Evolutionary conservation across 345 rosid genomes (phyloP), one percentile per base, ranked within the genome.

Genomic region (Rhizophora apiculata): DNA sequence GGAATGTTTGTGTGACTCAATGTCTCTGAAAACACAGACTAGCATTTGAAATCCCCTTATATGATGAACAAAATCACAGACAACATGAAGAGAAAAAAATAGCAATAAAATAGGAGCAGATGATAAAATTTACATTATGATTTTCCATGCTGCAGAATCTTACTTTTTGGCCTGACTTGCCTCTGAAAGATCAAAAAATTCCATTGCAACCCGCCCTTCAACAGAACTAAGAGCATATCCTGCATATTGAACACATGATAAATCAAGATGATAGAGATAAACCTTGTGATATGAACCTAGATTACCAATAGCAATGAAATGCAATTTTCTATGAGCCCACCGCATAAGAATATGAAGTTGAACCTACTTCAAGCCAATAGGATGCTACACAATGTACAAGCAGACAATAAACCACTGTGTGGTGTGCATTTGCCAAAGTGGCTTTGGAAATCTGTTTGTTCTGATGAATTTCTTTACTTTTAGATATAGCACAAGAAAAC

Each of bases 131-230:
- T 7, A 55, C 26, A 34, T 29, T 32, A 21, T 52, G 53, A 27
- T 46, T 48, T 21, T 24, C 18, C 36, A 67, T 7, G 46, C 55
- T 10, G 26, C n/a, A 59, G 19, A 31, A 56, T 2, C 83, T 26
- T 87, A 91, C 98, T 89, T 94, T 91, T 94, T 94, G 69, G 96
- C 87, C 78, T 94, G 98, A 81, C 89, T 89, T 61, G 96, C 84
- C 69, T 94, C 98, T 46, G 98, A 87, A 55, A 82, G 93, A 83
- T 91, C 97, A 72, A 94, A 94, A 69, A 89, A 91, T 73, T 91
- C 98, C 98, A 94, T 94, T n/a, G 98, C 89, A 57, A 94, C 96
- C 72, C 98, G 82, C 56, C 98, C 97, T 77, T 94, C 97, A 68
- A 94, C 97, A 55, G 96, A 94, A 78, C 97, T 94, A 63, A 94